phyloP scores from a whole-genome alignment of 1,284 basidiomycete species.

The Cutaneotrichosporon mucoides region DNA sequence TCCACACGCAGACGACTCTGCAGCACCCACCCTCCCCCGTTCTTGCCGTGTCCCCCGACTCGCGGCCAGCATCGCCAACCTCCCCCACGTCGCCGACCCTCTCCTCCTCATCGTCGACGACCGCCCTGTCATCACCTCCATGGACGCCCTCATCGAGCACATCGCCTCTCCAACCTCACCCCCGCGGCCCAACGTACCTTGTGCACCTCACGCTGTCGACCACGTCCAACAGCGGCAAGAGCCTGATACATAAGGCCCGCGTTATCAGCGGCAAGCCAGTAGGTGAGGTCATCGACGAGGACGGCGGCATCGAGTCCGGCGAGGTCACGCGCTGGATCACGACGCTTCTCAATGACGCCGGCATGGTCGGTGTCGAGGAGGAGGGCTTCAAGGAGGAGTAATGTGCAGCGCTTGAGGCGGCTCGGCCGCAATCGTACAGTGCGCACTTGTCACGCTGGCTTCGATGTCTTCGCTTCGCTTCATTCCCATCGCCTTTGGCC shows the following conservation, averaged over 20 bases:
- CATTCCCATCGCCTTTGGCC: too few relatives aligned
- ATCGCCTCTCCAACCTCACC: constrained; percentile 14
- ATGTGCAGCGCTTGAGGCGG: too few relatives aligned
- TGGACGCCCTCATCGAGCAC: constrained; percentile 13
- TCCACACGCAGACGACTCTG: constrained; percentile 38
- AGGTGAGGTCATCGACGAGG: constrained; percentile 40
- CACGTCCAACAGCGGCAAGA: constrained; percentile 45
- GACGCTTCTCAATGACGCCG: constrained; percentile 32
- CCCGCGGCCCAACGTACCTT: constrained; percentile 37
- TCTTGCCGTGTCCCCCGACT: constrained; percentile 39
- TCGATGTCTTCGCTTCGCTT: too few relatives aligned
- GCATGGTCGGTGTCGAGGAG: constrained; percentile 37
- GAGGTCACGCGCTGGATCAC: constrained; percentile 40
- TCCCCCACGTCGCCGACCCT: constrained; percentile 18
- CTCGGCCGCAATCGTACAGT: too few relatives aligned
- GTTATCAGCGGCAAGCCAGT: constrained; percentile 34
- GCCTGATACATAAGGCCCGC: constrained; percentile 38
- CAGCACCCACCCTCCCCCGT: constrained; percentile 25
- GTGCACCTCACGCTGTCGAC: constrained; percentile 37
- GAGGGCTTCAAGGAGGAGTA: constrained; percentile 34
- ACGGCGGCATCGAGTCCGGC: constrained; percentile 43
- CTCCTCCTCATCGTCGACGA: constrained; percentile 18
- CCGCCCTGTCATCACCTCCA: constrained; percentile 6
- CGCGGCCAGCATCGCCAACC: constrained; percentile 36
- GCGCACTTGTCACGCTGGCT: too few relatives aligned